Percentiles rank a stretch among this genome's conserved stretches.
phyloP scores from a whole-genome alignment of 345 rosid species.

The Heritiera littoralis region DNA sequence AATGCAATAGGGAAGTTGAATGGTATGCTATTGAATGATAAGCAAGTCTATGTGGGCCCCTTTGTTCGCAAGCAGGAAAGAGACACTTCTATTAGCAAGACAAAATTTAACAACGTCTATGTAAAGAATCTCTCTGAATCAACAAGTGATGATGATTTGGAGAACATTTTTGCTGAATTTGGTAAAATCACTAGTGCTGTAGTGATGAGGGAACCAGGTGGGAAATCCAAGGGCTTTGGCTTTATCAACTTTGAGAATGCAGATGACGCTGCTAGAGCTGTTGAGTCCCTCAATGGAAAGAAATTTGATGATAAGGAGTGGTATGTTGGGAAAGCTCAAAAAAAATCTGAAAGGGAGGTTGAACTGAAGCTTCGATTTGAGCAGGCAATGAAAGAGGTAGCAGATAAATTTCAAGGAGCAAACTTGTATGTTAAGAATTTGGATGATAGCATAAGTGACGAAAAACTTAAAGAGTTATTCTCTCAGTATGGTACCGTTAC shows the following conservation, averaged over 20 bases:
- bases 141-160: slow-evolving; percentile 76
- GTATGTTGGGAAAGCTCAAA: slow-evolving; percentile 97
- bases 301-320: slow-evolving; percentile 87
- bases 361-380: slow-evolving; percentile 73
- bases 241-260: slow-evolving; percentile 82
- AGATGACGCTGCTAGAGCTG: slow-evolving; percentile 85
- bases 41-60: slow-evolving; percentile 94
- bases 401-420: slow-evolving; percentile 79
- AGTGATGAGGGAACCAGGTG: slow-evolving; percentile 84
- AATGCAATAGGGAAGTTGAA: slow-evolving; percentile 74
- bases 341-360: slow-evolving; percentile 77
- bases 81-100: slow-evolving; percentile 49
- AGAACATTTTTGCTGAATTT: slow-evolving; percentile 65
- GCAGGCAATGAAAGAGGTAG: slow-evolving; percentile 81
- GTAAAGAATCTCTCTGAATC: slow-evolving; percentile 79
- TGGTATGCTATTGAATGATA: slow-evolving; percentile 92
- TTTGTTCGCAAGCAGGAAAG: slow-evolving; percentile 95
- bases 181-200: slow-evolving; percentile 81
- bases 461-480: slow-evolving; percentile 76
- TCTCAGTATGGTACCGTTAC: slow-evolving; percentile 75
- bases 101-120: slow-evolving; percentile 78
- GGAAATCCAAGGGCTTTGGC: slow-evolving; percentile 87
- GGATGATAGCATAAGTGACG: slow-evolving; percentile 87
- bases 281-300: slow-evolving; percentile 78
- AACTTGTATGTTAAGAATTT: slow-evolving; percentile 88